A percentile compares a stretch with the other conserved stretches of the same genome.
Evolutionary conservation across 2,329 filamentous ascomycete species (phyloP).

Genomic region (Coniochaeta sp.): DNA sequence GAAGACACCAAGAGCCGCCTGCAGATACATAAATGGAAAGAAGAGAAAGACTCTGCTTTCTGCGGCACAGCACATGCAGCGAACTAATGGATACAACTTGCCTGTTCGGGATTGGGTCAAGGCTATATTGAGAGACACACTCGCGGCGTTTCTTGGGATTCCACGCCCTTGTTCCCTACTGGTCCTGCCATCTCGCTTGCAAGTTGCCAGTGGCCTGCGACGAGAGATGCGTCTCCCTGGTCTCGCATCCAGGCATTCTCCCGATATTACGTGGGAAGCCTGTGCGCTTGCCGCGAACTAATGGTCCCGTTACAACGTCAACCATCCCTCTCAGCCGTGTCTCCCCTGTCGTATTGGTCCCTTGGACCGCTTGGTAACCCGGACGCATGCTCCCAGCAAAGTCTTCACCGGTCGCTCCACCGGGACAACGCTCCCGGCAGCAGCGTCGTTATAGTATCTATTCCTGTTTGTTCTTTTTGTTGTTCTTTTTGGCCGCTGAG

Average conservation of each 20-base stretch:
- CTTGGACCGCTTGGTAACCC: neutral
- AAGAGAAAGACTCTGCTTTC: neutral
- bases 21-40: neutral
- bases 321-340: neutral
- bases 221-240: neutral
- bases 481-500: neutral
- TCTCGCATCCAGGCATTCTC: neutral
- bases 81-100: neutral
- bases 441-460: neutral
- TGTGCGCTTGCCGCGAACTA: neutral
- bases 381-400: neutral
- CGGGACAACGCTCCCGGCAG: neutral
- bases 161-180: neutral
- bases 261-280: neutral
- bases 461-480: neutral
- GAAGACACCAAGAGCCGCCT: neutral
- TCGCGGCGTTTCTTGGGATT: neutral
- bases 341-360: neutral
- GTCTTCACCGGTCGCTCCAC: neutral
- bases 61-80: neutral
- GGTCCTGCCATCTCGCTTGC: neutral
- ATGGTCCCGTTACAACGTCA: neutral
- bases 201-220: neutral
- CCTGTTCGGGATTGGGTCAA: neutral
- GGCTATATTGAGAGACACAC: neutral